Evolutionary conservation across 768 basidiomycete genomes (phyloP).

Genomic region (Chalciporus pseudorubinellus): DNA sequence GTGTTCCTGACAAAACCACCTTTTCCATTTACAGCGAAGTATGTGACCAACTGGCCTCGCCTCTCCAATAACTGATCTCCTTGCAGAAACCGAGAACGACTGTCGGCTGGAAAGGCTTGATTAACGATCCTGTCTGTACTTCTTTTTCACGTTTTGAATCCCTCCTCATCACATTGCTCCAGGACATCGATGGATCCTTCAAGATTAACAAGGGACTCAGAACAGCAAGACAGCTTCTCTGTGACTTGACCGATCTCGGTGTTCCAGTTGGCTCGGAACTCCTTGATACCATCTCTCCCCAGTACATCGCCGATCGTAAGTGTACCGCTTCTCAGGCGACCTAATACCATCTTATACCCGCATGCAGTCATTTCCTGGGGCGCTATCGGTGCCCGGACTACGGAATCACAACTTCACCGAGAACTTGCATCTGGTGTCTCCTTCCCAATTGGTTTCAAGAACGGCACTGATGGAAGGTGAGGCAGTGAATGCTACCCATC

Average conservation of each 20-base stretch:
- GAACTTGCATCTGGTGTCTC: constrained; percentile 95
- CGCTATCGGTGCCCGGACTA: constrained; percentile 96
- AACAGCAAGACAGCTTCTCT: constrained; percentile 82
- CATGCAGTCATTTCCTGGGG: constrained; percentile 78
- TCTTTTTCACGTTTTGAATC: neutral
- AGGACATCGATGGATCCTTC: constrained; percentile 90
- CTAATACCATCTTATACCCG: neutral
- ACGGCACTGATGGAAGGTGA: constrained; percentile 92
- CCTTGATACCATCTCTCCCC: constrained; percentile 81
- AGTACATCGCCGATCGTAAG: constrained; percentile 76
- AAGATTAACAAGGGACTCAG: constrained; percentile 95
- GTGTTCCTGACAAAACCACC: constrained; percentile 35
- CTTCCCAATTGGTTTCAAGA: constrained; percentile 99
- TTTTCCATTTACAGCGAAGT: constrained; percentile 38
- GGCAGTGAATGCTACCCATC: constrained; percentile 1
- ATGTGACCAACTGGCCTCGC: neutral
- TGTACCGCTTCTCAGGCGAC: constrained; percentile 1
- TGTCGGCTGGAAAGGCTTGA: constrained; percentile 96
- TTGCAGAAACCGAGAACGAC: constrained; percentile 91
- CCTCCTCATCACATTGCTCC: neutral
- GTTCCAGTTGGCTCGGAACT: constrained; percentile 94
- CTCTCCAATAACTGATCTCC: constrained; percentile 7
- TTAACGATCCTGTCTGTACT: constrained; percentile 72
- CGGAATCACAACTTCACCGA: constrained; percentile 95
- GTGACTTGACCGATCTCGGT: constrained; percentile 85